Conservation (phyloP, 1,139 yeast genomes). For the Protomyces pachydermus region DNA sequence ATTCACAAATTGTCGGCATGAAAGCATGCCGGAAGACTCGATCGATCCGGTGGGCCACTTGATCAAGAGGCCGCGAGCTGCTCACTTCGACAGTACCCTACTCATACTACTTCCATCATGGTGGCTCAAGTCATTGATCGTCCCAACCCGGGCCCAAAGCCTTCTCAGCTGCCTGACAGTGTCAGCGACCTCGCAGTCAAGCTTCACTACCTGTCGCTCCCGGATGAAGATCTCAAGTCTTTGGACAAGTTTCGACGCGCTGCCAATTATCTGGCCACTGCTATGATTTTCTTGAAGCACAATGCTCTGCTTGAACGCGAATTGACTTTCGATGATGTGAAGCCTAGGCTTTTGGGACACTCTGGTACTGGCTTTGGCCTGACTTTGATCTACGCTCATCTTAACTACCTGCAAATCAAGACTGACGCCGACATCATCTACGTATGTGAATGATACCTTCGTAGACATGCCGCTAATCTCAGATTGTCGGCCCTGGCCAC, state of each 20-base stretch:
- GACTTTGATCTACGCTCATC: constrained; percentile 32
- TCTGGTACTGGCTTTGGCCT: constrained; percentile 31
- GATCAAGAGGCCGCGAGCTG: neutral
- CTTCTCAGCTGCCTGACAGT: constrained; percentile 32
- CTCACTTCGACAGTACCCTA: neutral
- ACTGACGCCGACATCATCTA: constrained; percentile 31
- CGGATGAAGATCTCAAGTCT: constrained; percentile 30
- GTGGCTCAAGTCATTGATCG: constrained; percentile 20
- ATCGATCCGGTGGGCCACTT: neutral
- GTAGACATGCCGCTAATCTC: too few species aligned
- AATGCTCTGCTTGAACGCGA: constrained; percentile 29
- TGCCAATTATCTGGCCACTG: constrained; percentile 32
- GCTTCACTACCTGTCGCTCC: constrained; percentile 27
- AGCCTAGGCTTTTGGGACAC: constrained; percentile 33
- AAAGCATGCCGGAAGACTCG: neutral
- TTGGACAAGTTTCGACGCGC: constrained; percentile 31
- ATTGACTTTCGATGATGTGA: constrained; percentile 31
- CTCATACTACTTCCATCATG: constrained; percentile 2
- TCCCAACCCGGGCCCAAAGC: constrained; percentile 33
- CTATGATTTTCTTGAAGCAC: constrained; percentile 33
- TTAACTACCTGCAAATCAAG: constrained; percentile 31
- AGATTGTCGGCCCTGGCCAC: constrained; percentile 33
- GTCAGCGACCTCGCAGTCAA: constrained; percentile 30
- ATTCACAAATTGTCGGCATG: neutral
- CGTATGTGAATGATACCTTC: neutral